phyloP scores from a whole-genome alignment of 306 rosid species.

The Cucurbita ficifolia region DNA sequence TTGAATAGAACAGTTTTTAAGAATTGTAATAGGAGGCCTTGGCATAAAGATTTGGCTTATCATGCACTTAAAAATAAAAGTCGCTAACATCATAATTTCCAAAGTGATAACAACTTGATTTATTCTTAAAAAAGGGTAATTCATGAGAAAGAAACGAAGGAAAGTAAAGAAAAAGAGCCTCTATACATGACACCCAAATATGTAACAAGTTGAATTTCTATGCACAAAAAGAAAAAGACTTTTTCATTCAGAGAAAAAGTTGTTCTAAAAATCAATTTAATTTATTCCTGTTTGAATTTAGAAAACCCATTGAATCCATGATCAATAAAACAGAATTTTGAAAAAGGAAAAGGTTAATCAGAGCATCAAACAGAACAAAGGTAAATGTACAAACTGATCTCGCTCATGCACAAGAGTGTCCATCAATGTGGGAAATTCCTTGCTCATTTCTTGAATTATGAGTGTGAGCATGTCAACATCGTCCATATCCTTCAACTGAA shows the following conservation, averaged over 20 bases:
- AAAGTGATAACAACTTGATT: too few relatives aligned
- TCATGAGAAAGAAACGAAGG: not conserved
- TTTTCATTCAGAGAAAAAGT: not conserved
- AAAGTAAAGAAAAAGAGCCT: not conserved
- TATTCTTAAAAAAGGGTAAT: not conserved
- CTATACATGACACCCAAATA: not conserved
- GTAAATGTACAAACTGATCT: constrained; percentile 47
- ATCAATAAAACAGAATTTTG: not conserved
- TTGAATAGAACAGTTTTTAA: too few relatives aligned
- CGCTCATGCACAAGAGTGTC: constrained; percentile 92
- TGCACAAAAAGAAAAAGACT: not conserved
- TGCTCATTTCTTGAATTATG: constrained; percentile 81
- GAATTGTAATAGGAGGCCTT: not conserved
- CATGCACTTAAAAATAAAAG: not conserved
- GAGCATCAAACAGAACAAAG: not conserved
- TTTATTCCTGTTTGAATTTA: not conserved
- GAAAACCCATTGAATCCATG: not conserved
- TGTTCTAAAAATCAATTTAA: not conserved
- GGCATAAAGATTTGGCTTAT: not conserved
- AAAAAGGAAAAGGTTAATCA: not conserved
- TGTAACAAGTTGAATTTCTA: not conserved
- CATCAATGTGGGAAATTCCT: constrained; percentile 85
- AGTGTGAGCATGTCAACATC: constrained; percentile 86
- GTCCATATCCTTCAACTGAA: constrained; percentile 78
- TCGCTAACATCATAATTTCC: not conserved